A percentile compares a stretch with the other conserved stretches of the same genome.
Conservation (phyloP, 768 basidiomycete species). For the Daedalea quercina region DNA sequence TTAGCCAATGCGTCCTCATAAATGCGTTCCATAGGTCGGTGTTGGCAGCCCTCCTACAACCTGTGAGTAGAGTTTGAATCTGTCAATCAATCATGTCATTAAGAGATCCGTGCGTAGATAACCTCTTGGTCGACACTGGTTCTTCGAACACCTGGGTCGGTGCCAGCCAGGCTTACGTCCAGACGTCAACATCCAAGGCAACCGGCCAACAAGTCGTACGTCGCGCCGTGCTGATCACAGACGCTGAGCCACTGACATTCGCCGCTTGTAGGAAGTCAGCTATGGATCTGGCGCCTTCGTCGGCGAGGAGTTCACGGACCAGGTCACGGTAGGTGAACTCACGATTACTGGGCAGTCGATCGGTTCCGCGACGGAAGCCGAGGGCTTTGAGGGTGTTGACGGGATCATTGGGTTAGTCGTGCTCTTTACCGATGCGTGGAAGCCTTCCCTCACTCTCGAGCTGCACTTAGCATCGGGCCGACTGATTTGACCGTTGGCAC, state of each 20-base stretch:
- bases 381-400: conserved; percentile 42
- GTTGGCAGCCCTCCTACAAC: conserved; percentile 15
- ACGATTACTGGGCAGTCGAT: conserved; percentile 52
- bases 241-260: neutral
- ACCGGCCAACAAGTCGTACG: conserved; percentile 16
- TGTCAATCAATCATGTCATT: neutral
- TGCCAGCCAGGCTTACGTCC: conserved; percentile 10
- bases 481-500: neutral
- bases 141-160: conserved; percentile 22
- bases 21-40: conserved; percentile 8
- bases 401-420: conserved; percentile 57
- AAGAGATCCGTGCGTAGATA: conserved; percentile 4
- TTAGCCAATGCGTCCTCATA: neutral
- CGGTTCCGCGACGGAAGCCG: conserved; percentile 44
- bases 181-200: conserved; percentile 11
- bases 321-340: conserved; percentile 45
- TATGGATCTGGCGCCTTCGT: conserved; percentile 10
- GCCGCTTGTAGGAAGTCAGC: conserved; percentile 1
- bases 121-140: conserved; percentile 17
- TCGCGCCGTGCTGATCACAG: neutral
- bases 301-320: conserved; percentile 33
- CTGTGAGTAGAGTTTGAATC: conserved; percentile 4
- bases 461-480: neutral
- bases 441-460: no score
- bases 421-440: neutral